These are phyloP conservation scores for Rhynchospora pubera DNA, from an alignment of 176 grass and related monocot genomes.

Conservation along the genomic window DNA sequence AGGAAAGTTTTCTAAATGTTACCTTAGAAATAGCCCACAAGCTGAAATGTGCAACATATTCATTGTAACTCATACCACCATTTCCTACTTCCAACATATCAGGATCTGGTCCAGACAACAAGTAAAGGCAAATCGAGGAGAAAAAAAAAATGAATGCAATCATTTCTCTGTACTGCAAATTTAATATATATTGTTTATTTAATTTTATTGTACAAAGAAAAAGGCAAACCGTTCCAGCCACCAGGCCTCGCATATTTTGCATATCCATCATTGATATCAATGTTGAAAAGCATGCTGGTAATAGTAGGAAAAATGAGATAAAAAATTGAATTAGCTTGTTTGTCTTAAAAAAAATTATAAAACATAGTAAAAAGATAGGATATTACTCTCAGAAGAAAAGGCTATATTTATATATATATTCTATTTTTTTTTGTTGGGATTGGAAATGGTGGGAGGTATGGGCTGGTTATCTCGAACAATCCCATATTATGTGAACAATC, in stretches of 20 bases:
- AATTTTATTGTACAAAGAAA: neutral
- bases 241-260: conserved; percentile 49
- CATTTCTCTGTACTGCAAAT: neutral
- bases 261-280: conserved; percentile 43
- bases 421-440: too few species aligned
- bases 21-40: conserved; percentile 76
- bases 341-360: neutral
- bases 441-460: too few species aligned
- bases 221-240: conserved; percentile 56
- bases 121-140: neutral
- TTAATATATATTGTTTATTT: neutral
- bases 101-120: conserved; percentile 20
- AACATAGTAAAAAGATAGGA: neutral
- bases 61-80: conserved; percentile 54
- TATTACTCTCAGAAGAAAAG: neutral
- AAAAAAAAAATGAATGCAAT: neutral
- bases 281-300: conserved; percentile 49
- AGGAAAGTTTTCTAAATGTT: neutral
- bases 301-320: neutral
- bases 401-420: too few species aligned
- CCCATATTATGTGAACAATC: too few species aligned
- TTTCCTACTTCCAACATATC: conserved; percentile 90
- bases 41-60: conserved; percentile 78
- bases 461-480: too few species aligned
- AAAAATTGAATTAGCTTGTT: neutral